These are phyloP conservation scores for Guadua angustifolia DNA, from an alignment of 176 grass and related monocot species.

Conservation along the genomic window DNA sequence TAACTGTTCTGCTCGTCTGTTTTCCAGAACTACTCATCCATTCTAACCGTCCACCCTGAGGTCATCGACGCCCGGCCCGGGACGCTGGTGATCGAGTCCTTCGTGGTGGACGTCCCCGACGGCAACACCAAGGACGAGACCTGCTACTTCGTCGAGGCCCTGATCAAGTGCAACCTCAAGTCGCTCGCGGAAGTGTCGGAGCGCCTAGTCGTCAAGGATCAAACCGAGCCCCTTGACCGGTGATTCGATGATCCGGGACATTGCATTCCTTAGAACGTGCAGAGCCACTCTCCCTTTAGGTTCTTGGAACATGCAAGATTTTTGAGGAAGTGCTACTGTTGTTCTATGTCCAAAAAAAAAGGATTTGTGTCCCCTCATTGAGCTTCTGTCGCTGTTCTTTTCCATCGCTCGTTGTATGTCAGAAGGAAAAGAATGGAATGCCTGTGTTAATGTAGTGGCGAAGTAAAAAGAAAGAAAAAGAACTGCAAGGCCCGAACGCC, in stretches of 20 bases:
- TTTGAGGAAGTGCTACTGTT: constrained; percentile 43
- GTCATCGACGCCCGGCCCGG: constrained; percentile 73
- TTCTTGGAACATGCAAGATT: constrained; percentile 44
- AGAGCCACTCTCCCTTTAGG: constrained; percentile 44
- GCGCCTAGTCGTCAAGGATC: constrained; percentile 64
- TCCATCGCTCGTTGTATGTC: constrained; percentile 16
- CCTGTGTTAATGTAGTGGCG: constrained; percentile 27
- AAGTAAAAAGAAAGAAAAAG: constrained; percentile 32
- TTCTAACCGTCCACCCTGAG: constrained; percentile 88
- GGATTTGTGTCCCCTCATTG: constrained; percentile 12
- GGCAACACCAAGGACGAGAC: constrained; percentile 94
- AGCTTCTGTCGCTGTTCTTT: constrained; percentile 39
- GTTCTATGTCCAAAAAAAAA: constrained; percentile 17
- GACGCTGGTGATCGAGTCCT: constrained; percentile 88
- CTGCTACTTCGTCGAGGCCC: constrained; percentile 84
- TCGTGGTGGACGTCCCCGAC: constrained; percentile 84
- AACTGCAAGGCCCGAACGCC: constrained; percentile 16
- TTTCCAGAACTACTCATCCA: constrained; percentile 89
- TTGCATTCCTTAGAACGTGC: constrained; percentile 35
- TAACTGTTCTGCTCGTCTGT: constrained; percentile 41
- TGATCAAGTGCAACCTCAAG: constrained; percentile 98
- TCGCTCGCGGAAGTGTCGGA: constrained; percentile 85
- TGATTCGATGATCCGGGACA: constrained; percentile 24
- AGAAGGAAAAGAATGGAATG: constrained; percentile 11
- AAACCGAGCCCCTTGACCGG: constrained; percentile 59